Evolutionary conservation across 2,329 filamentous ascomycete genomes (phyloP), one percentile per base, ranked within the genome.

Genomic region (Colletotrichum zoysiae): DNA sequence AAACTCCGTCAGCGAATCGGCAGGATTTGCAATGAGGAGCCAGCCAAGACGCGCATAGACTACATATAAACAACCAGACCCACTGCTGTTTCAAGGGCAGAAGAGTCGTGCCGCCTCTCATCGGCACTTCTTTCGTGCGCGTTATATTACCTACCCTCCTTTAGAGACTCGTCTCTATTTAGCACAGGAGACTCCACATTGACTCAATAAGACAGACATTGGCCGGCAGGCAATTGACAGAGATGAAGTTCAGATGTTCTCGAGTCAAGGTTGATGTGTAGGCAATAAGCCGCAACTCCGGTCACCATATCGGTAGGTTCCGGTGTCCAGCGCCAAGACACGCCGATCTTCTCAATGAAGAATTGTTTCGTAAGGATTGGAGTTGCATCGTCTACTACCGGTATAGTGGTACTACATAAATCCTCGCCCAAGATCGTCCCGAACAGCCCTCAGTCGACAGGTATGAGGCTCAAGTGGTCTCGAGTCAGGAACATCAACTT

Each of bases 341-440:
- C 18, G 44, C 5, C 30, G 23, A n/a, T 33, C 20, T 62, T 61
- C 61, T 55, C 46, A 53, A 56, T 16, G 7, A 18, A 30, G 30
- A n/a, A 38, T 40, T 60, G 48, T 30, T 46, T 46, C 38, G 38
- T 71, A 38, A 51, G 58, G 69, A 59, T 18, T 48, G 53, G 44
- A 58, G 69, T 63, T 68, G 38, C 68, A 71, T 68, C 33, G 38
- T 58, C 58, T 67, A 50, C 64, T 30, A 5, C 30, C 30, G 30
- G 30, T 5, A 30, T 30, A 5, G 2, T 3, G 30, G 30, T 5
- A 30, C 30, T 3, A 5, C 30, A 30, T 4, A 3, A 30, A 42
- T 58, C 55, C 23, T 42, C n/a, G 42, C 56, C 33, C 64, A 67
- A 58, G 56, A 62, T 57, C 57, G 44, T n/a, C 48, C 48, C 64